Conservation (phyloP, 2,329 filamentous ascomycete species). For the Akanthomyces dipterigenus region DNA sequence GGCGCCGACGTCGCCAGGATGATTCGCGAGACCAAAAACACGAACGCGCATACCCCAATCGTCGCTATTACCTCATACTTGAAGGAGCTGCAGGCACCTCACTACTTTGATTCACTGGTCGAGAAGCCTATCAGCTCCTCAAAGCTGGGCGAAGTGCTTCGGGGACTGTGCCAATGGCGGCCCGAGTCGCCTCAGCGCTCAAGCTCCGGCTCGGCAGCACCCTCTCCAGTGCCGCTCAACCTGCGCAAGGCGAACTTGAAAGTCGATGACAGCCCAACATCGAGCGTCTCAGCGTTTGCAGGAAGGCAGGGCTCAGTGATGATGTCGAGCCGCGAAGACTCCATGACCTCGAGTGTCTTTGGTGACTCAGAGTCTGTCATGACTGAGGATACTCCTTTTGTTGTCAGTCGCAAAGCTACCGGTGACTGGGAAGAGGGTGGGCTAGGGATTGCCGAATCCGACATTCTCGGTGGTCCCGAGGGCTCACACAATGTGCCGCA, state of each 20-base stretch:
- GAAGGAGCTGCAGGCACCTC: constrained; percentile 91
- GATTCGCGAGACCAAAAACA: constrained; percentile 94
- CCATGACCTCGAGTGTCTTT: constrained; percentile 80
- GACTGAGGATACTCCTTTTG: constrained; percentile 70
- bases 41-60: constrained; percentile 90
- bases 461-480: constrained; percentile 28
- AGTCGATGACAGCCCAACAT: constrained; percentile 77
- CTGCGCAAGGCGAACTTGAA: constrained; percentile 55
- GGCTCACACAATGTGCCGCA: constrained; percentile 40
- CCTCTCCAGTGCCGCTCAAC: constrained; percentile 52
- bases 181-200: constrained; percentile 51
- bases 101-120: constrained; percentile 92
- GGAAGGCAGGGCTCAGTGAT: constrained; percentile 68
- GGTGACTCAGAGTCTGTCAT: constrained; percentile 76
- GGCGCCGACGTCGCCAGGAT: constrained; percentile 94
- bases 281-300: constrained; percentile 65
- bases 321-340: constrained; percentile 78
- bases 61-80: constrained; percentile 95
- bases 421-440: constrained; percentile 77
- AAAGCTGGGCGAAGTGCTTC: constrained; percentile 83
- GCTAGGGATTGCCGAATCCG: constrained; percentile 68
- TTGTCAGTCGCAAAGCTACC: constrained; percentile 64
- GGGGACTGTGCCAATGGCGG: constrained; percentile 89
- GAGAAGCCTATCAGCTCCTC: constrained; percentile 94
- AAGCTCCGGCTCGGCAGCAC: constrained; percentile 41